Evolutionary conservation across 352 stramenopile species (phyloP).

Genomic region (Globisporangium nunn): DNA sequence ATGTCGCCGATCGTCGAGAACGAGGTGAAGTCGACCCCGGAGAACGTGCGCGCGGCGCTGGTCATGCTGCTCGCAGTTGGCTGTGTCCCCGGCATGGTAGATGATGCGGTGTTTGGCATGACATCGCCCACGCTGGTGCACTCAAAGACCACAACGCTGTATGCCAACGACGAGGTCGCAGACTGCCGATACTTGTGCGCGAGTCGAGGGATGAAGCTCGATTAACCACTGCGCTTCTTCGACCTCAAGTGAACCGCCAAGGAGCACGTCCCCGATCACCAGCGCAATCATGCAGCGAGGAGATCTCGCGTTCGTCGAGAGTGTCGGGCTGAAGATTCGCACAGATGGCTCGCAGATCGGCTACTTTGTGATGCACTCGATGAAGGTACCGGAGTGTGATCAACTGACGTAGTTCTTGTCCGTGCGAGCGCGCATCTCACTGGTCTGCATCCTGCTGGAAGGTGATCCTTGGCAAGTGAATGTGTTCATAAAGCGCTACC

Average conservation of each 20-base stretch:
- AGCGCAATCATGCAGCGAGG: constrained; percentile 26
- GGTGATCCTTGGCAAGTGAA: constrained; percentile 24
- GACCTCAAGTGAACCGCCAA: constrained; percentile 35
- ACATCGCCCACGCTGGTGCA: constrained; percentile 24
- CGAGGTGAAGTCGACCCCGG: neutral
- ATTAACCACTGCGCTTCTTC: constrained; percentile 41
- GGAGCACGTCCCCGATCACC: constrained; percentile 6
- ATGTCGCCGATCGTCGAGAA: neutral
- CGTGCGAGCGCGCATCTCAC: constrained; percentile 27
- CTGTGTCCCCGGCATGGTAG: constrained; percentile 29
- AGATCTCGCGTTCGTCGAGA: constrained; percentile 56
- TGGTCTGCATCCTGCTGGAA: constrained; percentile 31
- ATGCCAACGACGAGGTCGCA: constrained; percentile 28
- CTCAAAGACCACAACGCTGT: constrained; percentile 25
- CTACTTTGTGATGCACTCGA: constrained; percentile 59
- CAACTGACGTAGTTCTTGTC: constrained; percentile 24
- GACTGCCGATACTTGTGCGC: constrained; percentile 30
- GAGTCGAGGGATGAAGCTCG: constrained; percentile 21
- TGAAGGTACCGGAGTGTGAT: constrained; percentile 29
- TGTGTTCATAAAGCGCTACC: constrained; percentile 36
- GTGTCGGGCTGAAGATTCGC: constrained; percentile 25
- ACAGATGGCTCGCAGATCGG: constrained; percentile 35
- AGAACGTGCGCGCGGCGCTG: neutral
- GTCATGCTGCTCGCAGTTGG: constrained; percentile 35
- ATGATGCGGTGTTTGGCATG: constrained; percentile 48